Conservation (phyloP, 2,329 filamentous ascomycete species). For the Lithohypha guttulata region DNA sequence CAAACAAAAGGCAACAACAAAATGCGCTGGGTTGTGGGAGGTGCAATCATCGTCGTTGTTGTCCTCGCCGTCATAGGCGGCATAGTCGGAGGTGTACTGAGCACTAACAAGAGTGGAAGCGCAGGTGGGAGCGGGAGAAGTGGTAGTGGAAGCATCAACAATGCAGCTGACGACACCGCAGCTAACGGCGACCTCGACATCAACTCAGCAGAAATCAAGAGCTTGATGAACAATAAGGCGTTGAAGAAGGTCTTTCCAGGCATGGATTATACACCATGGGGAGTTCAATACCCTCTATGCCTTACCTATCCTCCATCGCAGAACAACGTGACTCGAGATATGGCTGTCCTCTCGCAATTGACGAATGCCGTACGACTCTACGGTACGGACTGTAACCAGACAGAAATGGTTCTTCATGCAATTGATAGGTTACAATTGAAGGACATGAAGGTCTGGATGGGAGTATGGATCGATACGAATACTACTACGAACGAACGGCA, state of each 20-base stretch:
- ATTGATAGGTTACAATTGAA: slow-evolving; percentile 61
- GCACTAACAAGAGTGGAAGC: slow-evolving; percentile 37
- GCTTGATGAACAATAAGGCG: slow-evolving; percentile 65
- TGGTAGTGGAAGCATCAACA: slow-evolving; percentile 24
- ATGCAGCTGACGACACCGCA: slow-evolving; percentile 48
- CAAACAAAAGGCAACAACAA: slow-evolving; percentile 54
- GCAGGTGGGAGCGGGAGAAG: slow-evolving; percentile 16
- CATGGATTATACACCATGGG: slow-evolving; percentile 88
- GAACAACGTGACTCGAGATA: slow-evolving; percentile 86
- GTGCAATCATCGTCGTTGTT: slow-evolving; percentile 53
- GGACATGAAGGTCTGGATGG: slow-evolving; percentile 82
- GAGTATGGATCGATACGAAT: slow-evolving; percentile 84
- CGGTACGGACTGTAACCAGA: slow-evolving; percentile 96
- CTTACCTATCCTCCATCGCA: slow-evolving; percentile 67
- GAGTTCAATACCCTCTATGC: slow-evolving; percentile 82
- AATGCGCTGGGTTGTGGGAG: slow-evolving; percentile 58
- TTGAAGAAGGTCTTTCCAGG: slow-evolving; percentile 91
- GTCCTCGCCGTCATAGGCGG: slow-evolving; percentile 63
- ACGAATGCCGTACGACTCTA: slow-evolving; percentile 83
- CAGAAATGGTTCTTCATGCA: slow-evolving; percentile 79
- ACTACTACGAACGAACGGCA: slow-evolving; percentile 74
- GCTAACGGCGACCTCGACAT: slow-evolving; percentile 61
- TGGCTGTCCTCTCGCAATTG: slow-evolving; percentile 80
- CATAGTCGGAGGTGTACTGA: slow-evolving; percentile 60
- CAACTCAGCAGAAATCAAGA: slow-evolving; percentile 68